phyloP scores from a whole-genome alignment of 768 basidiomycete species.

The Tylopilus vinaceipallidus region DNA sequence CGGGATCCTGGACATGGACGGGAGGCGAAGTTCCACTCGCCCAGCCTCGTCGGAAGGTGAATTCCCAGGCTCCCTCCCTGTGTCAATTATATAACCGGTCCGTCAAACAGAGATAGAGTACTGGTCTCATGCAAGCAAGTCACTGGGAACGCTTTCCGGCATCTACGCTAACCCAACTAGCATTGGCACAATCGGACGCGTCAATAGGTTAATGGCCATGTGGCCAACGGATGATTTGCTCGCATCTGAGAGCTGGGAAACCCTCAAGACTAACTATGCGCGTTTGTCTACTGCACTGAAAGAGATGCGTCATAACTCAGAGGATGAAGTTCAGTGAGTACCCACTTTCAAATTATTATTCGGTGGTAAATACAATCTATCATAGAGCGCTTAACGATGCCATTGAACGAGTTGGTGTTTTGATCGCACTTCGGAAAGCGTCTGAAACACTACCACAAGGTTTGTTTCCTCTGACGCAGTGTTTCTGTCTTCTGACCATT shows the following conservation, averaged over 20 bases:
- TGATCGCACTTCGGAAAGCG: slow-evolving; percentile 73
- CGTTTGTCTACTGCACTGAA: slow-evolving; percentile 60
- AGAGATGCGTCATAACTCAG: slow-evolving; percentile 57
- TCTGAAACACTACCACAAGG: slow-evolving; percentile 60
- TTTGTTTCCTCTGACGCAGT: slow-evolving; percentile 24
- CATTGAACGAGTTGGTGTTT: slow-evolving; percentile 63
- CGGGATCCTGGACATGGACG: slow-evolving; percentile 49
- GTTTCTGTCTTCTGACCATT: slow-evolving; percentile 1
- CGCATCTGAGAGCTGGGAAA: slow-evolving; percentile 65
- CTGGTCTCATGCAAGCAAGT: slow-evolving; percentile 68
- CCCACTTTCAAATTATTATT: background rate
- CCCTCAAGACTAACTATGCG: slow-evolving; percentile 59
- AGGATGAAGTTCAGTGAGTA: slow-evolving; percentile 63
- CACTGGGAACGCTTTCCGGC: slow-evolving; percentile 53
- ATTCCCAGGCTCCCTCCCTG: slow-evolving; percentile 26
- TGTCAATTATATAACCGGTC: slow-evolving; percentile 6
- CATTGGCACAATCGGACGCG: slow-evolving; percentile 62
- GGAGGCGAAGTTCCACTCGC: slow-evolving; percentile 59
- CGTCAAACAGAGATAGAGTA: slow-evolving; percentile 61
- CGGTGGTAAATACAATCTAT: slow-evolving; percentile 7
- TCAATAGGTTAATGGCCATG: slow-evolving; percentile 66
- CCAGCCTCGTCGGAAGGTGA: slow-evolving; percentile 78
- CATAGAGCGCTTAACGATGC: slow-evolving; percentile 68
- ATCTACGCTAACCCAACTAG: slow-evolving; percentile 50
- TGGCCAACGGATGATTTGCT: slow-evolving; percentile 74